Evolutionary conservation across 75 land plant species (phyloP).

Genomic region (Larix kaempferi): DNA sequence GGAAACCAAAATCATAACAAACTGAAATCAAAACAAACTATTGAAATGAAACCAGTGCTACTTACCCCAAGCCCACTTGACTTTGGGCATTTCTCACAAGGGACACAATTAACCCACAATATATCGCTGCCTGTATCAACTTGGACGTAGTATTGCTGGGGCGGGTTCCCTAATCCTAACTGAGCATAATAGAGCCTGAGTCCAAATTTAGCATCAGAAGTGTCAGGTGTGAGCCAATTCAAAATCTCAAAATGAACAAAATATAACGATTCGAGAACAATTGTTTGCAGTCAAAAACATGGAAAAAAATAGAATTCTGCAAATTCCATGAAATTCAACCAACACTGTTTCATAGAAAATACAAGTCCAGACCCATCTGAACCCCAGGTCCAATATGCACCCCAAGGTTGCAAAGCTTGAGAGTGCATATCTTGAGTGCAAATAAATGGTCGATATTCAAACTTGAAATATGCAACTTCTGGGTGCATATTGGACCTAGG

Average conservation of each 20-base stretch:
- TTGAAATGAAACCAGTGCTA: not conserved
- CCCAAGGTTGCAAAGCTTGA: not conserved
- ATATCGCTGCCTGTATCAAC: slow-evolving; percentile 52
- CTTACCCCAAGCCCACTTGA: slow-evolving; percentile 41
- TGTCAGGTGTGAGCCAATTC: not conserved
- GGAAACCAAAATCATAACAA: not conserved
- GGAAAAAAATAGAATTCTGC: not conserved
- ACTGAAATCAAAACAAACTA: not conserved
- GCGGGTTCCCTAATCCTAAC: slow-evolving; percentile 28
- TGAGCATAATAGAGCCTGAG: slow-evolving; percentile 36
- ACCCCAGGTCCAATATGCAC: not conserved
- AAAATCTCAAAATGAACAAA: not conserved
- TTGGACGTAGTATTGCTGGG: slow-evolving; percentile 35
- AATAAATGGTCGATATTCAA: too few relatives aligned
- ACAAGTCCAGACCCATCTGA: not conserved
- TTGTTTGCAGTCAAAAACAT: not conserved
- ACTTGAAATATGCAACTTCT: too few relatives aligned
- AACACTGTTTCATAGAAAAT: not conserved
- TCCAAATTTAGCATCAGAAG: not conserved
- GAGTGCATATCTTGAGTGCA: too few relatives aligned
- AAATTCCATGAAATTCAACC: not conserved
- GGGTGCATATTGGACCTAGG: too few relatives aligned
- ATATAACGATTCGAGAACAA: not conserved
- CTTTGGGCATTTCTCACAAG: slow-evolving; percentile 26
- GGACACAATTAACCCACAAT: slow-evolving; percentile 42